These are phyloP conservation scores for Mycosarcoma maydis DNA, from an alignment of 1,284 basidiomycete genomes.

Conservation along the genomic window DNA sequence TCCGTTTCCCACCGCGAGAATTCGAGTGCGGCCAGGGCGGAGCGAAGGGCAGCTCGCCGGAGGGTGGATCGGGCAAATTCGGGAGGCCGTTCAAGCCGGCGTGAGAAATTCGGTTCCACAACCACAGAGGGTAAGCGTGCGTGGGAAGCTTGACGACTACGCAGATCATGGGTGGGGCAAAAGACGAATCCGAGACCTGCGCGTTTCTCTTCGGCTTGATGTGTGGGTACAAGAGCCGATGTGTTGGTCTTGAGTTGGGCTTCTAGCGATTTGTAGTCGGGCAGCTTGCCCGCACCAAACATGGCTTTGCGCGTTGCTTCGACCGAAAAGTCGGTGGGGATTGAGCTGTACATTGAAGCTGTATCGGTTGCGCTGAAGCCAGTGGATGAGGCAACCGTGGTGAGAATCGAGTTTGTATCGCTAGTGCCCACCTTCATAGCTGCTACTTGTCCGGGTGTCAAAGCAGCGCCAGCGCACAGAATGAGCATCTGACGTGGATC, in stretches of 20 bases:
- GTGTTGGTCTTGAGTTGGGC: constrained; percentile 16
- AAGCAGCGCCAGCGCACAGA: constrained; percentile 50
- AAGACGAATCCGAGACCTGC: constrained; percentile 53
- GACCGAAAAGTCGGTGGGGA: constrained; percentile 33
- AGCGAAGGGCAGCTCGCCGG: constrained; percentile 57
- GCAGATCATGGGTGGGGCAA: constrained; percentile 42
- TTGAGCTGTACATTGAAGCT: constrained; percentile 30
- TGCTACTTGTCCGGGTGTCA: constrained; percentile 43
- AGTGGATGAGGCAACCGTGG: constrained; percentile 9
- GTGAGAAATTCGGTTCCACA: constrained; percentile 55
- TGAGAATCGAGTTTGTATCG: constrained; percentile 23
- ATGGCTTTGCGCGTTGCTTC: constrained; percentile 34
- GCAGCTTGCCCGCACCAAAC: constrained; percentile 40
- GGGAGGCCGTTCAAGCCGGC: constrained; percentile 58
- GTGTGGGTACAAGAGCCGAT: not conserved
- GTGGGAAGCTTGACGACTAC: constrained; percentile 5
- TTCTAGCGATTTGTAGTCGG: constrained; percentile 43
- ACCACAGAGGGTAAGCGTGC: constrained; percentile 18
- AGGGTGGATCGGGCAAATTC: constrained; percentile 34
- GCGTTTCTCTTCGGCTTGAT: constrained; percentile 26
- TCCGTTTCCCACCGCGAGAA: constrained; percentile 61
- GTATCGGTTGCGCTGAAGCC: constrained; percentile 6
- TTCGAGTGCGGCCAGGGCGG: constrained; percentile 62
- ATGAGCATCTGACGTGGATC: constrained; percentile 65
- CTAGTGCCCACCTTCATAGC: constrained; percentile 29